Conservation (phyloP, 2,329 filamentous ascomycete species). For the Knufia fluminis region DNA sequence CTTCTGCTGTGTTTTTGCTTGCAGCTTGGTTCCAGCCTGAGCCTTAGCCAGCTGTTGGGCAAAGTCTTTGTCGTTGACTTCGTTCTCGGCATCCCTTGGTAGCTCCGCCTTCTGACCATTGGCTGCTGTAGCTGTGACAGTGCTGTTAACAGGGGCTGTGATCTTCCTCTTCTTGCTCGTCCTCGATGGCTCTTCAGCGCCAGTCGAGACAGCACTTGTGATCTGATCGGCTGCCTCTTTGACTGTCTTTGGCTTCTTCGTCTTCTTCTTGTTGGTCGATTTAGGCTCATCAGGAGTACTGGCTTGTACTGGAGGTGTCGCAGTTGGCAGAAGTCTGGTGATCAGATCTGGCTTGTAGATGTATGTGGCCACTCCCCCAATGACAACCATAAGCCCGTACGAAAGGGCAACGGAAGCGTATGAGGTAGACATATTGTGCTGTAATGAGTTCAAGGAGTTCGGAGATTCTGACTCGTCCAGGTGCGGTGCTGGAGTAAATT, state of each 20-base stretch:
- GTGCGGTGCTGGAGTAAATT: too few species aligned
- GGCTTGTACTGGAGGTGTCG: neutral
- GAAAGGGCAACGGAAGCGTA: constrained; percentile 1
- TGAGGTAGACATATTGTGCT: constrained; percentile 2
- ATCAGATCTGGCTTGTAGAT: constrained; percentile 6
- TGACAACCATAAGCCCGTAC: constrained; percentile 3
- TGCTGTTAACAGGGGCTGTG: constrained; percentile 26
- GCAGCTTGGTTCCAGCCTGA: constrained; percentile 58
- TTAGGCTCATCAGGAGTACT: constrained; percentile 4
- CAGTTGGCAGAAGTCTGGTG: neutral
- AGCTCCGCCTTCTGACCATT: constrained; percentile 21
- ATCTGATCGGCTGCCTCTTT: constrained; percentile 14
- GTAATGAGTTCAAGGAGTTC: too few species aligned
- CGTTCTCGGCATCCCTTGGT: constrained; percentile 44
- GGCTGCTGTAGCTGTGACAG: constrained; percentile 25
- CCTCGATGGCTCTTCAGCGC: constrained; percentile 22
- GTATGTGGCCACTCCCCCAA: neutral
- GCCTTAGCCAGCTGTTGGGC: constrained; percentile 62
- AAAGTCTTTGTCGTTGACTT: constrained; percentile 64
- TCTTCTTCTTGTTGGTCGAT: constrained; percentile 14
- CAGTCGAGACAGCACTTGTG: constrained; percentile 12
- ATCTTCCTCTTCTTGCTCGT: constrained; percentile 11
- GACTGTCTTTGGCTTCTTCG: constrained; percentile 15
- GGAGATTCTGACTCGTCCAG: too few species aligned
- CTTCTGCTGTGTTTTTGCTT: constrained; percentile 23